phyloP scores from a whole-genome alignment of 1,284 basidiomycete species.

The Erythrobasidium hasegawianum region DNA sequence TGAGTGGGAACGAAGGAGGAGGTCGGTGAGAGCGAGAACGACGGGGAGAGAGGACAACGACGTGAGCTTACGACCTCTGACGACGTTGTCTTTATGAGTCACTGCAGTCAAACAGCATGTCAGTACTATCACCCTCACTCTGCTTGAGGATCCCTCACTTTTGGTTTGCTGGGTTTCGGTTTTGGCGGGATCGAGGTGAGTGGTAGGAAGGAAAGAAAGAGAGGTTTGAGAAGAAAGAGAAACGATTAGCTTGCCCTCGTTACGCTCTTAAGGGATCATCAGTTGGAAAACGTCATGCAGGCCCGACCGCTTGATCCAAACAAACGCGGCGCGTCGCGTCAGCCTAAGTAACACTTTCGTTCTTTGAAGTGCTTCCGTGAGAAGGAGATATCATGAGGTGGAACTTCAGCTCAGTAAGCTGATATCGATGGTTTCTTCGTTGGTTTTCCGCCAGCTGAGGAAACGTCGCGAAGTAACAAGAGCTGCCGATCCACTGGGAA shows the following conservation, averaged over 20 bases:
- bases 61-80: neutral
- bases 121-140: too few relatives aligned
- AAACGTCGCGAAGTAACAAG: too few relatives aligned
- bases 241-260: neutral
- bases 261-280: too few relatives aligned
- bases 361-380: too few relatives aligned
- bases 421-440: too few relatives aligned
- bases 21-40: neutral
- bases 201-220: neutral
- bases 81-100: neutral
- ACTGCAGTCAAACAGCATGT: too few relatives aligned
- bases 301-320: neutral
- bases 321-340: slow-evolving; percentile 1
- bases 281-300: neutral
- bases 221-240: neutral
- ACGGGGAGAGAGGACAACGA: neutral
- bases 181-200: neutral
- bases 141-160: too few relatives aligned
- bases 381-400: too few relatives aligned
- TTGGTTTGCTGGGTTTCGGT: neutral
- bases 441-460: too few relatives aligned
- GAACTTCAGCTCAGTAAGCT: too few relatives aligned
- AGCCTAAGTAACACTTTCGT: neutral
- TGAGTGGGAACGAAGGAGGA: slow-evolving; percentile 20
- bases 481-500: too few relatives aligned